phyloP scores from a whole-genome alignment of 768 basidiomycete genomes.

The Rhizopogon vesiculosus region DNA sequence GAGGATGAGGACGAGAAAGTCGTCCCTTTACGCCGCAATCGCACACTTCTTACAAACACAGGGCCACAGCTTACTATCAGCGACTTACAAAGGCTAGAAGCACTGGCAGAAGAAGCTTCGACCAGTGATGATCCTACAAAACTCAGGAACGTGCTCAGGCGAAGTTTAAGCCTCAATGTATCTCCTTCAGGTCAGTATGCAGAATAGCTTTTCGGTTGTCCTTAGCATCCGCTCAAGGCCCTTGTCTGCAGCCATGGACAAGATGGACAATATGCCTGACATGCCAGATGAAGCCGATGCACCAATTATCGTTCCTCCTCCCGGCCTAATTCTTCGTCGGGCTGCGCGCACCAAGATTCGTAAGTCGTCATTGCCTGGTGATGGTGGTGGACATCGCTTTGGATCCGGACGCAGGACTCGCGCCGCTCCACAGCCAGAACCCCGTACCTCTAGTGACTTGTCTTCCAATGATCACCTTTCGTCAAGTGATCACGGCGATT shows the following conservation, averaged over 20 bases:
- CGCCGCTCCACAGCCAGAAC: constrained; percentile 29
- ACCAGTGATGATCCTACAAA: constrained; percentile 76
- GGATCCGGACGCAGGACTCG: constrained; percentile 33
- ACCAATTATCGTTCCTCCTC: constrained; percentile 83
- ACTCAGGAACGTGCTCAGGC: constrained; percentile 72
- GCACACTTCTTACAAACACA: constrained; percentile 58
- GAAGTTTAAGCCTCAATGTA: constrained; percentile 85
- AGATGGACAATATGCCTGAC: constrained; percentile 64
- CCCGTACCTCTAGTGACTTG: constrained; percentile 64
- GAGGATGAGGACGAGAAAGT: constrained; percentile 68
- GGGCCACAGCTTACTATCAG: constrained; percentile 88
- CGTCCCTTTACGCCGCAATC: constrained; percentile 64
- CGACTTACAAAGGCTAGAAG: constrained; percentile 93
- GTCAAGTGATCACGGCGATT: constrained; percentile 57
- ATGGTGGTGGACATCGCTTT: constrained; percentile 84
- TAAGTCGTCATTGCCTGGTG: constrained; percentile 71
- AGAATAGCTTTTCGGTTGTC: constrained; percentile 4
- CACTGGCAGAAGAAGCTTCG: constrained; percentile 87
- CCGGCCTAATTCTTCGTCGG: constrained; percentile 85
- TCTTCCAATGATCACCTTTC: constrained; percentile 43
- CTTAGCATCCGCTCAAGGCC: constrained; percentile 16
- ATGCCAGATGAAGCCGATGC: constrained; percentile 78
- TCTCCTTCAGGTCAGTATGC: constrained; percentile 72
- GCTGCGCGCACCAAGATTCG: constrained; percentile 94
- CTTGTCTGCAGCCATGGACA: constrained; percentile 48